Evolutionary conservation across 2,329 filamentous ascomycete species (phyloP), one percentile per base, ranked within the genome.

Genomic region (Cordyceps farinosa): DNA sequence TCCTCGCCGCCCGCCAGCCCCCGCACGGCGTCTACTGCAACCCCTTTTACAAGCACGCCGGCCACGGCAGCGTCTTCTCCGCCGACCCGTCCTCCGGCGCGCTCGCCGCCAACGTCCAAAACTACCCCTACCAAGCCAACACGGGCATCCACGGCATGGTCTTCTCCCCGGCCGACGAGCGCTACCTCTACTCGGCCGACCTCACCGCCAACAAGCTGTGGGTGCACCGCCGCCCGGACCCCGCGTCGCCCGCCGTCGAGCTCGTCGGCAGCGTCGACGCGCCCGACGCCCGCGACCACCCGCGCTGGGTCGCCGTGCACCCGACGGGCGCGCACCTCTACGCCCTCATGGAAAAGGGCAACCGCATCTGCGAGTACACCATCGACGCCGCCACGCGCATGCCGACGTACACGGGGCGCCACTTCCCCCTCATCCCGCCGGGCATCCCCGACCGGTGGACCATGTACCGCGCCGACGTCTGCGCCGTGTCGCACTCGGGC

Each of bases 261-360:
- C 83, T 92, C 27, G 83, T 94, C 62, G 91, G 90, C 68, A 87
- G 83, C 71, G 81, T 93, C 40, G 84, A 89, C 66, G 91, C 91
- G 34, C 90, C 91, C 0, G 82, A 83, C 52, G 77, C 84, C 3
- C 82, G 82, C 65, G 92, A 96, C 75, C 92, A 95, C 74, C 92
- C 92, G 17, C 86, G 92, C 70, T 96, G 92, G 92, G 90, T 96
- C 15, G 91, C 91, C 69, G 88, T 96, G 73, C 90, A 94, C 74
- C 88, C 89, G 3, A 84, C 84, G 1, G 91, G 90, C 27, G 84
- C 87, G 64, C 92, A 92, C 75, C 82, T 96, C 63, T 96, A 96
- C 77, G 91, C 85, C 8, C 82, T 96, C 69, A 96, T 95, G 90
- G 92, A 96, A 77, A 89, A 88, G n/a, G 91, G 91, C 61, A 96